Base-by-base conservation (phyloP, 2,329 filamentous ascomycete genomes). In the Aureobasidium sp. region DNA sequence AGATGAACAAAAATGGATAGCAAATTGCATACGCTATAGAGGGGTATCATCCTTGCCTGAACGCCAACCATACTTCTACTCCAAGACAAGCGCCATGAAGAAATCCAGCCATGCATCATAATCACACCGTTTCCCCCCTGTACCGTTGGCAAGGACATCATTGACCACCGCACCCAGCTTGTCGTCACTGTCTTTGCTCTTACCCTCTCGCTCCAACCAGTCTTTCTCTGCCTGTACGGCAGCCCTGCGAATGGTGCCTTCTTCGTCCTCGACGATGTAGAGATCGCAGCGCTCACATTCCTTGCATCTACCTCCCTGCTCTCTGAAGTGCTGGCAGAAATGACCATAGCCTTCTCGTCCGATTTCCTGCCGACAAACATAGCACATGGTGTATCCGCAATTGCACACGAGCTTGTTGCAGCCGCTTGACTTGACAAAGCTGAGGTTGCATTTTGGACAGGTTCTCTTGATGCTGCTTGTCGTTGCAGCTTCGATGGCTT, bases 341-440 rank as follows among this genome's bases (percentile, higher is more conserved):
- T 98, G 93, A 34, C 83, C 78, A 68, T 98, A 97, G 0, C 91
- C 90, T 66, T 90, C 85, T 2, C 72, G 71, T 45, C 79, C 73
- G 16, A 78, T 70, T n/a, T 73, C 70, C 37, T 70, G 65, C 35
- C 93, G 87, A 69, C 93, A 98, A 41, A 97, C 82, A 65, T 98
- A 98, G 68, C 93, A 98, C 91, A 97, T 97, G 61, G 87, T 86
- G 71, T 97, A 97, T 7, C 93, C 93, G 70, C 93, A 98, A 14
- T 90, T 84, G 66, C 93, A 97, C 5, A 89, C 91, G 35, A 98
- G 78, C 72, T 97, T 97, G 75, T 98, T 98, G 78, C 93, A 98
- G 63, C 93, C 93, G 22, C 85, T 84, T 6, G 83, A 85, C 69
- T 97, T 97, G 70, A 98, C 88, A 67, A 97, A 97, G 14, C 85